Evolutionary conservation across 495 filamentous ascomycete species (phyloP).

Genomic region (Massariosphaeria phaeospora): DNA sequence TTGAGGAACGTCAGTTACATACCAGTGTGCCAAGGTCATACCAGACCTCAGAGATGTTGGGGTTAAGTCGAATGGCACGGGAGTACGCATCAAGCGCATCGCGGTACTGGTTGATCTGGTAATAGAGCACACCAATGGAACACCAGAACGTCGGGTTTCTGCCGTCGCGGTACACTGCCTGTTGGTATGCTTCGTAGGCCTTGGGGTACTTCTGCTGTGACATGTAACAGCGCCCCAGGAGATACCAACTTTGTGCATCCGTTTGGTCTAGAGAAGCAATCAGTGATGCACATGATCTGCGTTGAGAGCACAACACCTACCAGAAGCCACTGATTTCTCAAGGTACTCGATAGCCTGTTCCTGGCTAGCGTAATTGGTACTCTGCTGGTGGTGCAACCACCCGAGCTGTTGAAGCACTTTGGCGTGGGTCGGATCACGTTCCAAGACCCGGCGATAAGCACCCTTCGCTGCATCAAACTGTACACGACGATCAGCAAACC

Average conservation of each 20-base stretch:
- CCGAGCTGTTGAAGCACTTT: constrained; percentile 98
- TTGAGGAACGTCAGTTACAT: constrained; percentile 44
- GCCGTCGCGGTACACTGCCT: constrained; percentile 96
- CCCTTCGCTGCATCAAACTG: constrained; percentile 90
- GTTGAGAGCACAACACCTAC: constrained; percentile 50
- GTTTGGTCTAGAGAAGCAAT: constrained; percentile 62
- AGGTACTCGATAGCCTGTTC: constrained; percentile 95
- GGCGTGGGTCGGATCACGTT: constrained; percentile 91
- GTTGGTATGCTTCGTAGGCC: constrained; percentile 97
- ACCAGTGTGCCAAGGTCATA: constrained; percentile 96
- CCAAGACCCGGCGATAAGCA: constrained; percentile 88
- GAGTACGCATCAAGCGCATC: constrained; percentile 98
- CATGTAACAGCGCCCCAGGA: constrained; percentile 98
- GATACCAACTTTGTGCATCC: constrained; percentile 98
- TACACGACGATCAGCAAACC: constrained; percentile 33
- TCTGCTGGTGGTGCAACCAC: constrained; percentile 97
- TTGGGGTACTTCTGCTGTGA: constrained; percentile 98
- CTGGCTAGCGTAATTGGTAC: constrained; percentile 79
- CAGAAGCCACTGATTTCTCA: constrained; percentile 92
- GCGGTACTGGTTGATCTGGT: constrained; percentile 99
- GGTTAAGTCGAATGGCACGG: constrained; percentile 93
- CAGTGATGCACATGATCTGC: constrained; percentile 26
- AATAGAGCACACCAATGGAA: constrained; percentile 98
- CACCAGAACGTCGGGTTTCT: constrained; percentile 99
- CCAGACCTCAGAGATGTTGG: constrained; percentile 99